Conservation (phyloP, 2,329 filamentous ascomycete genomes). For the Fusarium concolor region DNA sequence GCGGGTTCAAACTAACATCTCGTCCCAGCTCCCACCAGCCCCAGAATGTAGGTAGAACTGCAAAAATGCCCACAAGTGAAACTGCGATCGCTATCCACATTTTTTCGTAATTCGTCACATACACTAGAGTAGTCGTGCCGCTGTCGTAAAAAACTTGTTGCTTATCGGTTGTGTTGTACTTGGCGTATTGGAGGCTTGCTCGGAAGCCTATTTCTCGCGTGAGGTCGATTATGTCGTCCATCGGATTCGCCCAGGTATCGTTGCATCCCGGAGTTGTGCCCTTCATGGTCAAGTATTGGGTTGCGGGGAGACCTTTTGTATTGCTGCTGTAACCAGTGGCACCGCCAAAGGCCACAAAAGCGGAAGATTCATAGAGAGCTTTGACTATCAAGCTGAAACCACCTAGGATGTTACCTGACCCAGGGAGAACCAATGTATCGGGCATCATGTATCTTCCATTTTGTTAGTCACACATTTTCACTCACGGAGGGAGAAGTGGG, state of each 20-base stretch:
- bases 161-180: conserved; percentile 32
- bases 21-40: conserved; percentile 43
- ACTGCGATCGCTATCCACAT: conserved; percentile 39
- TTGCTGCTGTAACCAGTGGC: conserved; percentile 31
- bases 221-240: conserved; percentile 42
- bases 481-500: rapidly evolving
- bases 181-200: conserved; percentile 38
- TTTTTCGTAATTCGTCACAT: conserved; percentile 34
- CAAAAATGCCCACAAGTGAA: conserved; percentile 33
- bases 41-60: conserved; percentile 37
- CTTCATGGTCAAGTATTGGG: conserved; percentile 38
- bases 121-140: conserved; percentile 28
- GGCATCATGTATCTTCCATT: conserved; percentile 30
- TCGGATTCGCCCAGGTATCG: conserved; percentile 33
- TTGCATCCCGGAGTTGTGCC: conserved; percentile 4
- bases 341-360: conserved; percentile 31
- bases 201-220: conserved; percentile 38
- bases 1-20: conserved; percentile 38
- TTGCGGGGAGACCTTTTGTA: conserved; percentile 21
- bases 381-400: conserved; percentile 32
- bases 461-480: background rate
- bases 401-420: conserved; percentile 29
- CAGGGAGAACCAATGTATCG: background rate
- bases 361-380: conserved; percentile 16
- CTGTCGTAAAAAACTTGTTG: conserved; percentile 28